These are phyloP conservation scores for Benincasa hispida DNA, from an alignment of 306 rosid genomes.

Conservation along the genomic window DNA sequence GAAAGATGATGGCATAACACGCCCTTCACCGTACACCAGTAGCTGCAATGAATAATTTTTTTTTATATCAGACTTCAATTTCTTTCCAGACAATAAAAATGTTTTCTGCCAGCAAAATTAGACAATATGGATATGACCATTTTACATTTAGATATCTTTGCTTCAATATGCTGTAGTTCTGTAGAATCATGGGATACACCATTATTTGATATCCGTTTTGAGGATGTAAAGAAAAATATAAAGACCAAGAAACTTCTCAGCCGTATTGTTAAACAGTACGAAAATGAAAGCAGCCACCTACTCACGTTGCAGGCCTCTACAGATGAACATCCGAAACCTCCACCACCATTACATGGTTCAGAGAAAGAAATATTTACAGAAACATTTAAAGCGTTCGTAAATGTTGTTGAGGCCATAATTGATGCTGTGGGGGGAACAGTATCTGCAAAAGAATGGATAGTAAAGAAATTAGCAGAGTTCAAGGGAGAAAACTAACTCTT, in stretches of 20 bases:
- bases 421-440: constrained; percentile 76
- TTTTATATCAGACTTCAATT: neutral
- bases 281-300: constrained; percentile 20
- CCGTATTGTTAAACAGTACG: neutral
- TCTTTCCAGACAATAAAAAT: neutral
- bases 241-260: neutral
- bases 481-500: neutral
- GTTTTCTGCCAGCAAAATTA: neutral
- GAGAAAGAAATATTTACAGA: constrained; percentile 70
- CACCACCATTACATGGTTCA: constrained; percentile 57
- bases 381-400: constrained; percentile 56
- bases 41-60: constrained; percentile 27
- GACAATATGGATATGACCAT: neutral
- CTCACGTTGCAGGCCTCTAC: constrained; percentile 84
- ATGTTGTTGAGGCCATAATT: constrained; percentile 40
- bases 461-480: neutral
- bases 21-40: constrained; percentile 83
- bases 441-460: constrained; percentile 35
- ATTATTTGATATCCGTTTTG: neutral
- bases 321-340: constrained; percentile 59
- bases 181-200: neutral
- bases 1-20: constrained; percentile 71
- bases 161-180: neutral
- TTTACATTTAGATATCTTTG: neutral
- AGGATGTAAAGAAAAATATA: neutral